Base-by-base conservation (phyloP, 2,329 filamentous ascomycete species). In the Eurotiales sp. region DNA sequence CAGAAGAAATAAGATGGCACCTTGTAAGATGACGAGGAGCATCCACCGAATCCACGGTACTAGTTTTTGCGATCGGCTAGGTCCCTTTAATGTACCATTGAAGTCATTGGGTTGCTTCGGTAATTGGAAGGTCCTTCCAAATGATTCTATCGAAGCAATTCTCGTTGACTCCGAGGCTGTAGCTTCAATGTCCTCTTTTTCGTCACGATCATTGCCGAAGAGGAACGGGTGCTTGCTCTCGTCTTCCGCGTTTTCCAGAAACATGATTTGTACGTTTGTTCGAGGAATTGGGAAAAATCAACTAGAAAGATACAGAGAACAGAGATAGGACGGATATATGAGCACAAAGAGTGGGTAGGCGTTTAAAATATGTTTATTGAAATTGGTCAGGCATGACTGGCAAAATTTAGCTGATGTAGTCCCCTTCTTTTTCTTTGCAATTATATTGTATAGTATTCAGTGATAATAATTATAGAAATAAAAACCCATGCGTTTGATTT, bases 91-190 rank as follows among this genome's bases (percentile, higher is more conserved):
- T n/a, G n/a, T n/a, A n/a, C 12, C 12, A 32, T 32, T 32, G 12
- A 19, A 7, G 3, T 8, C 21, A 19, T 22, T 17, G 8, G 25
- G 19, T 23, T 30, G 15, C 23, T 21, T 36, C 8, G 23, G 6
- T 15, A 48, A 19, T 10, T 41, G 46, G 5, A 48, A 48, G 11
- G 36, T 30, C 23, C 29, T 48, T 1, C 46, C 46, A 32, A 48
- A 48, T 8, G 46, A 41, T 8, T 48, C 46, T 48, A 48, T 30
- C 1, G 46, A 41, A 14, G 34, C 36, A 23, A 41, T 37, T 41
- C 46, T 48, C 17, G 46, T 48, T 4, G 46, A 15, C 19, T 36
- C 23, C 0, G 36, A 48, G 12, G 34, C 19, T 6, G 46, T 48
- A 12, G 22, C 27, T 32, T 48, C 36, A 32, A 48, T 32, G 23